Conservation (phyloP, 169 alveolate genomes). For the Eimeria maxima region DNA sequence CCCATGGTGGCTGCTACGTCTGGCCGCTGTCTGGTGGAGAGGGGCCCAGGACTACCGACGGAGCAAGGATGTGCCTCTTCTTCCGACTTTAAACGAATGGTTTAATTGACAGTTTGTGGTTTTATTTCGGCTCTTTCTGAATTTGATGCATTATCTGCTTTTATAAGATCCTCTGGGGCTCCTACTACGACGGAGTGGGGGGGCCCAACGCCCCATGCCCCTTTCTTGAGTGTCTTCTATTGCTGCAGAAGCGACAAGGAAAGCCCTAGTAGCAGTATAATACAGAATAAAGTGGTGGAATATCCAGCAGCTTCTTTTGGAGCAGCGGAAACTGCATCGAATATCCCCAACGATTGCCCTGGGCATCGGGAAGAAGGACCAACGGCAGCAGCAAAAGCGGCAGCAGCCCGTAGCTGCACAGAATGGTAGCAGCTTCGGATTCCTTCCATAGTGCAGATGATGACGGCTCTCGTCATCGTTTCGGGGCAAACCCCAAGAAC, state of each 20-base stretch:
- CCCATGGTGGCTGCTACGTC: not conserved
- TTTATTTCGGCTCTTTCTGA: not conserved
- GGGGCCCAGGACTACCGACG: not conserved
- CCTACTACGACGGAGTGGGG: not conserved
- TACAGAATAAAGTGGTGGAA: not conserved
- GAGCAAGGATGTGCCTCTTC: not conserved
- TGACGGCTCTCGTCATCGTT: not conserved
- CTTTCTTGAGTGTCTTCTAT: not conserved
- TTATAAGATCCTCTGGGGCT: not conserved
- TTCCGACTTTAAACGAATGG: no score
- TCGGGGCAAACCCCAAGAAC: not conserved
- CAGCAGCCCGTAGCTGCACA: constrained; percentile 7
- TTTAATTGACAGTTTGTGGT: not conserved
- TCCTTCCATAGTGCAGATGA: not conserved
- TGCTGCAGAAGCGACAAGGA: not conserved
- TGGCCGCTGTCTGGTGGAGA: not conserved
- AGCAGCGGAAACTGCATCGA: constrained; percentile 16
- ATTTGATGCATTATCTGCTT: not conserved
- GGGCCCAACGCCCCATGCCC: not conserved
- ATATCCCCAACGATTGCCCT: not conserved
- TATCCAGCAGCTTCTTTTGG: not conserved
- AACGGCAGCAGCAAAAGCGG: not conserved
- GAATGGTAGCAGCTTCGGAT: constrained; percentile 18
- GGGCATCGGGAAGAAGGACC: not conserved
- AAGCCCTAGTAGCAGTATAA: not conserved